Conservation (phyloP, 164 flowering plant genomes). For the Paratinospora sagittata region DNA sequence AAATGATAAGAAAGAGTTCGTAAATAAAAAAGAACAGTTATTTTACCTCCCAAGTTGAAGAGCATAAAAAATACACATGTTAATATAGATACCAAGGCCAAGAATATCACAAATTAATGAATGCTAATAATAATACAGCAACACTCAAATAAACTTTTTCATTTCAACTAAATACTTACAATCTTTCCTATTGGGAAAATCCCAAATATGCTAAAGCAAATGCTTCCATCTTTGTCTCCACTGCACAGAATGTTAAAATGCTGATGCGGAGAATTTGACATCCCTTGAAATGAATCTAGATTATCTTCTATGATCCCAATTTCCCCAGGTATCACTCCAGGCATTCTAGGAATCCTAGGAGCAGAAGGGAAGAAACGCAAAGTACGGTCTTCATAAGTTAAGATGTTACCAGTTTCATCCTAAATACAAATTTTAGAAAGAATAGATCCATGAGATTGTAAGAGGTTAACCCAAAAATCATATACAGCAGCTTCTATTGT, state of each 20-base stretch:
- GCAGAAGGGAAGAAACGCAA: constrained; percentile 89
- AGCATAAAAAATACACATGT: not conserved
- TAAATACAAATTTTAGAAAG: constrained; percentile 23
- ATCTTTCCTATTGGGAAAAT: constrained; percentile 82
- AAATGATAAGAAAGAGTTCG: not conserved
- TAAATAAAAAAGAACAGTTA: not conserved
- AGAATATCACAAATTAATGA: not conserved
- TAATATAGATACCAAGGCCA: not conserved
- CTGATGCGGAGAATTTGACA: constrained; percentile 68
- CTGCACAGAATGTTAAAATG: constrained; percentile 80
- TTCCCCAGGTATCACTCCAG: constrained; percentile 80
- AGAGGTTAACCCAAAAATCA: not conserved
- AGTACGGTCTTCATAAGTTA: constrained; percentile 77
- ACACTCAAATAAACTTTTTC: not conserved
- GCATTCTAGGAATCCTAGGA: constrained; percentile 78
- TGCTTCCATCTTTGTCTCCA: constrained; percentile 81
- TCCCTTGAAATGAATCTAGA: constrained; percentile 65
- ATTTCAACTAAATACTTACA: constrained; percentile 44
- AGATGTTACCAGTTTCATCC: constrained; percentile 37
- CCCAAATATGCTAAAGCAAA: constrained; percentile 92
- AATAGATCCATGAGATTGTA: not conserved
- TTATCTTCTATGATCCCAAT: constrained; percentile 63
- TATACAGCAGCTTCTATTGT: not conserved
- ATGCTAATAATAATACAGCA: not conserved
- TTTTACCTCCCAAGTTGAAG: not conserved